Percentiles rank a stretch among this genome's conserved stretches.
Conservation (phyloP, 2,329 filamentous ascomycete genomes). For the Cytospora schulzeri region DNA sequence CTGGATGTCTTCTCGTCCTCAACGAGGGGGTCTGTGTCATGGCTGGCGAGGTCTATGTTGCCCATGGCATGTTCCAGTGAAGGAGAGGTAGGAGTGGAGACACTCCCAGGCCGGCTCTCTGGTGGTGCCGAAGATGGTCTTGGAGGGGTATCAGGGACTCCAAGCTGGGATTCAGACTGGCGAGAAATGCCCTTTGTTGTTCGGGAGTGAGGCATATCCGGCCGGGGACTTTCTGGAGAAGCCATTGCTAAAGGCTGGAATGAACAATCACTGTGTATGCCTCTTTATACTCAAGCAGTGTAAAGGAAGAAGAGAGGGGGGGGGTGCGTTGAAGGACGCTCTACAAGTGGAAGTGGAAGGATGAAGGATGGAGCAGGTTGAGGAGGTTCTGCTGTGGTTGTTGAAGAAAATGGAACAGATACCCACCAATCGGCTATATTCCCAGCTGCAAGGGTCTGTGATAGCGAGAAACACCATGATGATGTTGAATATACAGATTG, state of each 20-base stretch:
- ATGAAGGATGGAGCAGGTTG: neutral
- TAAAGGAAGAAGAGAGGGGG: neutral
- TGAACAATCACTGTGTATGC: neutral
- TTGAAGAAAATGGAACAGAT: neutral
- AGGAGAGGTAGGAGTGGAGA: conserved; percentile 8
- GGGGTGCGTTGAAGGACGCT: neutral
- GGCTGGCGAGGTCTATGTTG: conserved; percentile 22
- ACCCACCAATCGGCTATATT: conserved; percentile 2
- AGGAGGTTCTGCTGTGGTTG: no score
- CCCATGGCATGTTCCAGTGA: conserved; percentile 20
- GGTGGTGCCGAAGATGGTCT: conserved; percentile 15
- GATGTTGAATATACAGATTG: neutral
- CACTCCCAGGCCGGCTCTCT: neutral
- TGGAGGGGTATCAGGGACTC: conserved; percentile 4
- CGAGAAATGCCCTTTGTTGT: neutral
- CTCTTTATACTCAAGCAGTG: neutral
- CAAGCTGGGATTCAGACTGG: conserved; percentile 9
- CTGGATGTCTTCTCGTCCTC: conserved; percentile 28
- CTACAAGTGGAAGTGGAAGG: neutral
- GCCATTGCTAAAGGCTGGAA: conserved; percentile 1
- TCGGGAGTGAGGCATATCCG: conserved; percentile 5
- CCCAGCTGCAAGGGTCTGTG: neutral
- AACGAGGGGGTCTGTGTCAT: conserved; percentile 22
- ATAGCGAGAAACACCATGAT: neutral
- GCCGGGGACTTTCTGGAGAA: conserved; percentile 3